Evolutionary conservation across 2,329 filamentous ascomycete genomes (phyloP).

Genomic region (Verticillium isaacii): DNA sequence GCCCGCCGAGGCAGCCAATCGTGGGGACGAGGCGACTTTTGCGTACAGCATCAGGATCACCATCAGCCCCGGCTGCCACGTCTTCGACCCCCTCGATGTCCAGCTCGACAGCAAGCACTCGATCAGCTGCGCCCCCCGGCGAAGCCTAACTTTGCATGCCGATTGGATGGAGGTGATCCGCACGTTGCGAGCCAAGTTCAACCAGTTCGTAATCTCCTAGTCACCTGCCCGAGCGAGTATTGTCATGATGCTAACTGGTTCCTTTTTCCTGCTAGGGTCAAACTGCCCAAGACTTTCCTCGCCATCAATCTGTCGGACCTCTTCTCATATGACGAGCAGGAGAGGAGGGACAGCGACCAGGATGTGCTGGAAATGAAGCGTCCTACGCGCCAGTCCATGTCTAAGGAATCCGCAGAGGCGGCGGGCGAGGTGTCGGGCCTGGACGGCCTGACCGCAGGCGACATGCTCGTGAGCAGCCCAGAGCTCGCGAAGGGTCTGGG

Average conservation of each 20-base stretch:
- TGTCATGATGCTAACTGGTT: not conserved
- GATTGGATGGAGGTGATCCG: slow-evolving; percentile 98
- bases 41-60: slow-evolving; percentile 96
- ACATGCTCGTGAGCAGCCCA: not conserved
- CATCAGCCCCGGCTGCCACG: slow-evolving; percentile 92
- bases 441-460: not conserved
- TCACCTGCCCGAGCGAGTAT: not conserved
- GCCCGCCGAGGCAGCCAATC: slow-evolving; percentile 30
- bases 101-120: slow-evolving; percentile 95
- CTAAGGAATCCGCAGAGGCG: not conserved
- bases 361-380: slow-evolving; percentile 45
- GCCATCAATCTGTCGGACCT: slow-evolving; percentile 61
- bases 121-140: slow-evolving; percentile 87
- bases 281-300: slow-evolving; percentile 61
- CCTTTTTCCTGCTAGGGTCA: slow-evolving; percentile 40
- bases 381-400: not conserved
- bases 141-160: slow-evolving; percentile 83
- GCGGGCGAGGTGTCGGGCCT: not conserved
- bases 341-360: slow-evolving; percentile 43
- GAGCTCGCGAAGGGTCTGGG: not conserved
- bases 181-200: slow-evolving; percentile 89
- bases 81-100: slow-evolving; percentile 92
- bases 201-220: slow-evolving; percentile 62
- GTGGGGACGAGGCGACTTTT: slow-evolving; percentile 65
- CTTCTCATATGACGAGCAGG: slow-evolving; percentile 54